These are phyloP conservation scores for Aureobasidium pullulans DNA, from an alignment of 2,329 filamentous ascomycete species.

Conservation along the genomic window DNA sequence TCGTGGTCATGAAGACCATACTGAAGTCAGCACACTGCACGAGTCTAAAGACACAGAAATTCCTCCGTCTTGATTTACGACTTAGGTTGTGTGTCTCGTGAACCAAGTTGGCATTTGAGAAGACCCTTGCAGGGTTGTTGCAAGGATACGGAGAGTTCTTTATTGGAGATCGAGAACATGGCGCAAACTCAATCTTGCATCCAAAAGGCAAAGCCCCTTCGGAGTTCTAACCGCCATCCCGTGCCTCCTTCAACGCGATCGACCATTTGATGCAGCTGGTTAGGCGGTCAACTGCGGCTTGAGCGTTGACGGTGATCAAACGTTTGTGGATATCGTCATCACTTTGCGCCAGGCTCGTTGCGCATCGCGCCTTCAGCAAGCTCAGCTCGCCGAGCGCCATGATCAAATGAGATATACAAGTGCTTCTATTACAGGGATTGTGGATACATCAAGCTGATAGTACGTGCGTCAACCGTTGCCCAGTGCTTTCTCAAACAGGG, in stretches of 20 bases:
- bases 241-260: not conserved
- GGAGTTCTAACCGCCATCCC: conserved; percentile 6
- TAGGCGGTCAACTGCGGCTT: not conserved
- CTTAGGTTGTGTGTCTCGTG: not conserved
- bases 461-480: conserved; percentile 1
- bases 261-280: not conserved
- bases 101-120: not conserved
- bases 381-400: not conserved
- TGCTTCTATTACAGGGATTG: conserved; percentile 3
- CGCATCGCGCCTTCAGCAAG: not conserved
- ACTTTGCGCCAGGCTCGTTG: not conserved
- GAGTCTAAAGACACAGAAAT: not conserved
- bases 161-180: not conserved
- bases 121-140: not conserved
- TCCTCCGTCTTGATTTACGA: not conserved
- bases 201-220: not conserved
- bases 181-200: conserved; percentile 14
- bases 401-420: not conserved
- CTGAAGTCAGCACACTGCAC: not conserved
- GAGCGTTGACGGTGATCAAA: not conserved
- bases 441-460: not conserved
- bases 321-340: not conserved
- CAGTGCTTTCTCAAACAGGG: conserved; percentile 8
- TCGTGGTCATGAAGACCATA: not conserved
- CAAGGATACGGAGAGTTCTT: conserved; percentile 2